Evolutionary conservation across 2,329 filamentous ascomycete genomes (phyloP), one percentile per base, ranked within the genome.

Genomic region (Talaromyces funiculosus): DNA sequence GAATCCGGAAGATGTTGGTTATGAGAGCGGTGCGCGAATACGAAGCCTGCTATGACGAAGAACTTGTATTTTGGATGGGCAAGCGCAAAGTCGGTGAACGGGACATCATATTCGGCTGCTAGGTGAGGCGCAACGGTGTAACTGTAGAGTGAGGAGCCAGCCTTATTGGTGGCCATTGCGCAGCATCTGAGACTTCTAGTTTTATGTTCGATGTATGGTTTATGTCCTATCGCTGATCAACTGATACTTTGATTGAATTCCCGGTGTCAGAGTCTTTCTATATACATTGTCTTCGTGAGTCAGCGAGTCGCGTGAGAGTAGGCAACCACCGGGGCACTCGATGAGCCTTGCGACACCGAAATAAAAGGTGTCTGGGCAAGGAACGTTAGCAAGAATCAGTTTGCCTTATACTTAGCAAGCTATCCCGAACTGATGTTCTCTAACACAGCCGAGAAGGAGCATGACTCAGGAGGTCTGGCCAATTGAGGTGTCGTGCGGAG

Each of bases 61-160:
- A 67, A 61, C 20, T 67, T 67, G 55, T 69, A 67, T 58, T 74
- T 64, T 4, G 69, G 68, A 14, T 68, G 67, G 3, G 67, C 61
- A 9, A 68, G 65, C 18, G 55, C 53, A 37, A 74, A 73, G 2
- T 65, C 56, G 9, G 64, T 42, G 16, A 71, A 61, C n/a, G 71
- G 69, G 26, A 68, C 33, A 24, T 68, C 65, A 61, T 68, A 72
- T 49, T 70, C 65, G 9, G 67, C 43, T 9, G 29, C 20, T 20
- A 74, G 68, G 53, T 73, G 72, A 14, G 69, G 62, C 3, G 72
- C 64, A 22, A 71, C 59, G 0, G 65, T 67, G 61, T 63, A 63
- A 38, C 55, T 58, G 47, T 61, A 61, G 26, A 22, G n/a, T n/a
- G 54, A 18, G 20, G 60, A 61, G 16, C 60, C 60, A 9, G 60